Percentiles rank a stretch among this genome's conserved stretches.
Evolutionary conservation across 805 yeast genomes (phyloP).

Genomic region (Ogataea methylovora): DNA sequence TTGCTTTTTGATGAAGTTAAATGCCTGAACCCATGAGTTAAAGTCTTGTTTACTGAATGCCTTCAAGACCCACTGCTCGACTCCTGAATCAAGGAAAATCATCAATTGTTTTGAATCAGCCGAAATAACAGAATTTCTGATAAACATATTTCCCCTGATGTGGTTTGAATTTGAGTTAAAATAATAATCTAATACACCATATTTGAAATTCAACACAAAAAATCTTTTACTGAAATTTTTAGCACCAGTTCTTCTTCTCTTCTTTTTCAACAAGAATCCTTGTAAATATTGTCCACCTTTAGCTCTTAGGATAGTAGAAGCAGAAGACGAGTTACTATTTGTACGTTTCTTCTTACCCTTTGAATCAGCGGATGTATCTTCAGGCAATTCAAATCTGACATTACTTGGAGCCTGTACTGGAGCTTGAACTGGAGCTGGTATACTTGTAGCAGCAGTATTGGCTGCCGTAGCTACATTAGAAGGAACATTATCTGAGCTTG

Average conservation of each 20-base stretch:
- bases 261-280: constrained; percentile 65
- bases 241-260: constrained; percentile 67
- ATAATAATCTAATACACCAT: constrained; percentile 79
- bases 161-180: constrained; percentile 61
- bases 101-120: constrained; percentile 63
- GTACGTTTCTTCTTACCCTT: constrained; percentile 13
- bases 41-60: constrained; percentile 61
- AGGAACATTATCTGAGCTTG: no score
- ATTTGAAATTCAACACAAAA: constrained; percentile 74
- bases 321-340: constrained; percentile 5
- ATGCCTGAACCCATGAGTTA: constrained; percentile 76
- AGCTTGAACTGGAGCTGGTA: no score
- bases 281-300: constrained; percentile 68
- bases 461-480: no score
- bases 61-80: constrained; percentile 87
- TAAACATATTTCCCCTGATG: constrained; percentile 87
- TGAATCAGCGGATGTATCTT: constrained; percentile 8
- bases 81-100: constrained; percentile 84
- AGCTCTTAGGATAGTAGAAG: constrained; percentile 26
- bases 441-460: no score
- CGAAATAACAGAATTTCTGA: constrained; percentile 71
- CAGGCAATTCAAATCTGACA: constrained; percentile 21
- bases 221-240: constrained; percentile 85
- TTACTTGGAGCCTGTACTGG: constrained; percentile 2
- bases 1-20: constrained; percentile 42